Evolutionary conservation across 768 basidiomycete genomes (phyloP).

Genomic region (Naganishia vishniacii): DNA sequence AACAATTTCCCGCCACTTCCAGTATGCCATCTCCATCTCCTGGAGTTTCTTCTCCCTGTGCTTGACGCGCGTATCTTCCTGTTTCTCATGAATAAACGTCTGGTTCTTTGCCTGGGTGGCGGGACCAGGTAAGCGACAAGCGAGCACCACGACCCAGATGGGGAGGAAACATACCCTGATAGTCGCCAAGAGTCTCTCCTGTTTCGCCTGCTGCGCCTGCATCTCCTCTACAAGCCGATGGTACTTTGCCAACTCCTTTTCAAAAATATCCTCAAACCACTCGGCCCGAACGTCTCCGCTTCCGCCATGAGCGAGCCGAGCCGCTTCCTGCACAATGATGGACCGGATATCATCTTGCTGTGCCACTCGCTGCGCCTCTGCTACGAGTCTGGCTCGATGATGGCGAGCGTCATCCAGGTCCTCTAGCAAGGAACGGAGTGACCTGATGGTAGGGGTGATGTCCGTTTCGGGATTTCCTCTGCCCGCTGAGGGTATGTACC

Average conservation of each 20-base stretch:
- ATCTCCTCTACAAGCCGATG: slow-evolving; percentile 61
- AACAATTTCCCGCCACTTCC: slow-evolving; percentile 77
- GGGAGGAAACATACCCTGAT: slow-evolving; percentile 62
- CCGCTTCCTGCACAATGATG: slow-evolving; percentile 62
- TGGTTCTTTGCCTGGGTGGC: slow-evolving; percentile 60
- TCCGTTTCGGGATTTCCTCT: slow-evolving; percentile 34
- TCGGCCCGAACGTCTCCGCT: slow-evolving; percentile 64
- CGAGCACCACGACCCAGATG: not conserved
- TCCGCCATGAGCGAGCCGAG: slow-evolving; percentile 57
- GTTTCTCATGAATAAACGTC: slow-evolving; percentile 67
- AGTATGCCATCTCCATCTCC: slow-evolving; percentile 74
- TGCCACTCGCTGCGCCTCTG: slow-evolving; percentile 60
- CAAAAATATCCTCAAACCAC: slow-evolving; percentile 79
- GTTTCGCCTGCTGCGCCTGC: slow-evolving; percentile 58
- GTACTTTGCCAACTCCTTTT: slow-evolving; percentile 74
- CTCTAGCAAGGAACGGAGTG: slow-evolving; percentile 59
- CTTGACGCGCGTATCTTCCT: slow-evolving; percentile 69
- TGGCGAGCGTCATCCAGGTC: slow-evolving; percentile 67
- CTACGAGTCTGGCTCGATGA: slow-evolving; percentile 60
- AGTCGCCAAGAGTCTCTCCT: slow-evolving; percentile 61
- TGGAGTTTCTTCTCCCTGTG: slow-evolving; percentile 76
- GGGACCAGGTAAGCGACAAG: not conserved
- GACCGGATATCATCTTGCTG: slow-evolving; percentile 68
- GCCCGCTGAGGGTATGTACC: slow-evolving; percentile 52
- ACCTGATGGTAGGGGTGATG: slow-evolving; percentile 39